phyloP scores from a whole-genome alignment of 352 stramenopile species.

The Synura sp. region DNA sequence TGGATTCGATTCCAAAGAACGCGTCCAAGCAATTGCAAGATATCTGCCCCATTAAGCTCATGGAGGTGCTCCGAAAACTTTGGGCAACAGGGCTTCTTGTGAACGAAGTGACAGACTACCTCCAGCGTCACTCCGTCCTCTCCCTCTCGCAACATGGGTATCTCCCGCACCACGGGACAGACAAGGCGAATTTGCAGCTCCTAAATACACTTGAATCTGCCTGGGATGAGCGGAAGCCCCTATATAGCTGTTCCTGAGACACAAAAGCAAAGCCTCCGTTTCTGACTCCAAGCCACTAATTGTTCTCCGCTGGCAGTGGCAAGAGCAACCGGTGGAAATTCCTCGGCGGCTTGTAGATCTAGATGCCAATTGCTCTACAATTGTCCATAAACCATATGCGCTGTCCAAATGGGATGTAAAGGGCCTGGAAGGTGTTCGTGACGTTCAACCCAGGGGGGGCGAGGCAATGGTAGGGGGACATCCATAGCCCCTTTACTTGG shows the following conservation, averaged over 20 bases:
- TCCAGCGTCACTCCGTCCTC: too few species aligned
- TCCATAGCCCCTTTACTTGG: not conserved
- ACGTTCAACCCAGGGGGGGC: too few species aligned
- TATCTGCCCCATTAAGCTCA: too few species aligned
- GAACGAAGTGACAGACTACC: too few species aligned
- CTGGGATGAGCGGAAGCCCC: too few species aligned
- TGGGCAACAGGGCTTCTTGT: too few species aligned
- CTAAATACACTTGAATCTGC: not conserved
- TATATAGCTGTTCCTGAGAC: too few species aligned
- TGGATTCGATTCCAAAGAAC: too few species aligned
- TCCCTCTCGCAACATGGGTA: not conserved
- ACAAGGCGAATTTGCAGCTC: not conserved
- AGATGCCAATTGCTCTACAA: not conserved
- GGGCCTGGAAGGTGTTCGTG: not conserved
- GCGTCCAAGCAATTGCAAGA: too few species aligned
- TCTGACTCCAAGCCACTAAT: not conserved
- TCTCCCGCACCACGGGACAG: not conserved
- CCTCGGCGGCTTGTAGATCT: not conserved
- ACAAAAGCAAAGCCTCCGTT: too few species aligned
- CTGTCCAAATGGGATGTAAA: not conserved
- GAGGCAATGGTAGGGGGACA: not conserved
- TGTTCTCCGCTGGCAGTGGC: not conserved
- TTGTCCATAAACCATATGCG: not conserved
- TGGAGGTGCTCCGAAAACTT: too few species aligned
- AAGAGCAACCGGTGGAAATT: not conserved